These are phyloP conservation scores for Cutaneotrichosporon cyanovorans DNA, from an alignment of 1,284 basidiomycete genomes.

Conservation along the genomic window DNA sequence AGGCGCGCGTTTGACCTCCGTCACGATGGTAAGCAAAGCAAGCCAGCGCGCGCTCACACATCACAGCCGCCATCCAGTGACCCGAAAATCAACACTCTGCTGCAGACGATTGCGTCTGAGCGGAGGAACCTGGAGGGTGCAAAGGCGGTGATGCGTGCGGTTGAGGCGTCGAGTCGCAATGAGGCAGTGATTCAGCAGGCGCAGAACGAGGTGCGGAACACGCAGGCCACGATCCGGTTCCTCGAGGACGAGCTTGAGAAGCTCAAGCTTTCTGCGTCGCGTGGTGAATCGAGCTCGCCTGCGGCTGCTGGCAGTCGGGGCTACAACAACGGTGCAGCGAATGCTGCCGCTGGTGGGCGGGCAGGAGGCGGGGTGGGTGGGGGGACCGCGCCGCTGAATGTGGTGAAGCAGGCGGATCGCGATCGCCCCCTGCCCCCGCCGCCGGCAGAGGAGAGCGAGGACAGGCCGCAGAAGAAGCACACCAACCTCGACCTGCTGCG, in stretches of 20 bases:
- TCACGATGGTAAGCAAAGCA: too few species aligned
- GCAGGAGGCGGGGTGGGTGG: neutral
- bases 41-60: neutral
- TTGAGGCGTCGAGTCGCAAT: slow-evolving; percentile 43
- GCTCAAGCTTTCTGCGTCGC: slow-evolving; percentile 27
- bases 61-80: slow-evolving; percentile 10
- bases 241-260: slow-evolving; percentile 44
- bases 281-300: neutral
- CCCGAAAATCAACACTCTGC: slow-evolving; percentile 36
- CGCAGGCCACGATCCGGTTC: slow-evolving; percentile 43
- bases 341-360: neutral
- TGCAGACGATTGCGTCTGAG: slow-evolving; percentile 41
- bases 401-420: slow-evolving; percentile 2
- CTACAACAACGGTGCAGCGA: slow-evolving; percentile 2
- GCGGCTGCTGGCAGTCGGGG: neutral
- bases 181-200: slow-evolving; percentile 46
- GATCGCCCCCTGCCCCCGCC: slow-evolving; percentile 10
- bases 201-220: slow-evolving; percentile 44
- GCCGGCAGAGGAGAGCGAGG: slow-evolving; percentile 1
- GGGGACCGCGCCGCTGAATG: slow-evolving; percentile 6
- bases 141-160: slow-evolving; percentile 44
- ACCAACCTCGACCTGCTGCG: slow-evolving; percentile 73
- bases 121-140: slow-evolving; percentile 45
- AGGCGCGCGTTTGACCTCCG: too few species aligned
- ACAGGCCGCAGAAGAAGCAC: slow-evolving; percentile 32